Base-by-base conservation (phyloP, 768 basidiomycete species). In the Leccinum boreale region DNA sequence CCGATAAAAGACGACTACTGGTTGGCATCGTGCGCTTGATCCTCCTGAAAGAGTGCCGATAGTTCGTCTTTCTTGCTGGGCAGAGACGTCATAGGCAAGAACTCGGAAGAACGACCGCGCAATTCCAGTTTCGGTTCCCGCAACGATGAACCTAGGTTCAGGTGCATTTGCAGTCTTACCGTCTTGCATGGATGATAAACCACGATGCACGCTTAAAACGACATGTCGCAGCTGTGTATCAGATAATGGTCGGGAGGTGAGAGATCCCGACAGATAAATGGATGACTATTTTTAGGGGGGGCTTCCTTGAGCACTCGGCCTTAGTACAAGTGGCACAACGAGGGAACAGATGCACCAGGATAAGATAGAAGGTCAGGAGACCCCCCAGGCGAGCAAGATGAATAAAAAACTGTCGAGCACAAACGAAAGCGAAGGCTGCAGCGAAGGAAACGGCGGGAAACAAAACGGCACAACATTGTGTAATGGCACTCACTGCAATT, bases 231-330 rank as follows among this genome's bases (percentile, higher is more conserved):
- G 24, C 36, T 11, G 1, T 49, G 55, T 39, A 62, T 44, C n/a
- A 52, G 31, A 33, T 33, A 24, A 57, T 10, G 3, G 52, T 28
- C 0, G 61, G 61, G 1, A 61, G 58, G 4, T 52, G 61, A 24
- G 60, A 62, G n/a, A 58, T 63, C 31, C 55, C 60, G 12, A 60
- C 60, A 1, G 21, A 52, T 12, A 33, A 12, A 10, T 62, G 55
- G 1, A 62, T 46, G 15, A 62, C 48, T n/a, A 62, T 35, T 19
- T 49, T 62, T 45, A 11, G 49, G 12, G 53, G 19, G 26, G 21
- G 39, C 28, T 51, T 50, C 17, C 24, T 23, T 3, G 42, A 15
- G 4, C 55, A 48, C 11, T 48, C 61, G 4, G 35, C 17, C 36
- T 0, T 9, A 28, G 8, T 28, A 39, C 17, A 39, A n/a, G 36